Evolutionary conservation across 139 green algal species (phyloP).

Genomic region (Desmodesmus armatus): DNA sequence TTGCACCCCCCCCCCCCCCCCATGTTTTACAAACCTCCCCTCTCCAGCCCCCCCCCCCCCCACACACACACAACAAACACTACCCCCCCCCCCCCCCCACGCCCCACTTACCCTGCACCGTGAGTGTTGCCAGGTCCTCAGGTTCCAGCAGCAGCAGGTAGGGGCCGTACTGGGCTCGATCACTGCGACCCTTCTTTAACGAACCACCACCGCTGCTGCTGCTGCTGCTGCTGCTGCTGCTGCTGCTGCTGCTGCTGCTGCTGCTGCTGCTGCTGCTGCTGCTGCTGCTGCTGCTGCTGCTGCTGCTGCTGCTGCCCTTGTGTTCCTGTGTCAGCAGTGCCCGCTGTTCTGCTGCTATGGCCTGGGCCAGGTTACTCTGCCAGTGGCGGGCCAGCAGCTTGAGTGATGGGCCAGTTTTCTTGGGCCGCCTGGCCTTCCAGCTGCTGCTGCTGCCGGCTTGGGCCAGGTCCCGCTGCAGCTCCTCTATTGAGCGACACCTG

Average conservation of each 20-base stretch:
- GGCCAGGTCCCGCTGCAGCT: not conserved
- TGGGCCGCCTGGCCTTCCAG: not conserved
- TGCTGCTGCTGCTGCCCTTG: not conserved
- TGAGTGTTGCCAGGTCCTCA: constrained; percentile 69
- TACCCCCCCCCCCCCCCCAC: no score
- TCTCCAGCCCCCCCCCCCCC: no score
- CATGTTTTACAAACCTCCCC: no score
- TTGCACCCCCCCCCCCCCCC: no score
- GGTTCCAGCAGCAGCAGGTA: constrained; percentile 69
- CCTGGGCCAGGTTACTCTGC: not conserved
- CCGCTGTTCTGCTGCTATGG: not conserved
- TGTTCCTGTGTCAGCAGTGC: not conserved
- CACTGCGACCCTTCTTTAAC: constrained; percentile 26
- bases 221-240: constrained; percentile 17
- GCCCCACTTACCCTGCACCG: constrained; percentile 62
- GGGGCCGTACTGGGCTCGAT: constrained; percentile 67
- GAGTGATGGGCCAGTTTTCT: not conserved
- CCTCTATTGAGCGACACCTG: not conserved
- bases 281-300: not conserved
- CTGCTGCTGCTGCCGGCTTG: not conserved
- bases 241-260: not conserved
- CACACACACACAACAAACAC: no score
- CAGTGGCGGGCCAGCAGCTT: not conserved
- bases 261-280: constrained; percentile 27
- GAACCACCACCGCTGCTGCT: not conserved